These are phyloP conservation scores for Candida dubliniensis DNA, from an alignment of 1,139 yeast species.

Conservation along the genomic window DNA sequence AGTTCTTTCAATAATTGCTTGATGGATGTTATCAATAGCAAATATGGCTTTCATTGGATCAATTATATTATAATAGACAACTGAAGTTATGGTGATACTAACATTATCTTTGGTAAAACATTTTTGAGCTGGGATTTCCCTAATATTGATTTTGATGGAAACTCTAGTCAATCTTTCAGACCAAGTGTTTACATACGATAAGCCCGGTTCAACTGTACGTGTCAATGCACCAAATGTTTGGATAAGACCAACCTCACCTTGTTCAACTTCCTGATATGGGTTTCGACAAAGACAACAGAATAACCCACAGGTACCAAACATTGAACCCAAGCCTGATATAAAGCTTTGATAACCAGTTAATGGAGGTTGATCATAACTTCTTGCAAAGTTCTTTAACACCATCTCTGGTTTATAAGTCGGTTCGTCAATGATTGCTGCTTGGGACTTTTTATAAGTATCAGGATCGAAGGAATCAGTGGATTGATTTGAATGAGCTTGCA, in stretches of 20 bases:
- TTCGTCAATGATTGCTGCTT: conserved; percentile 19
- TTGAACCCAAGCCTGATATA: conserved; percentile 44
- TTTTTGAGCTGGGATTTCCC: conserved; percentile 66
- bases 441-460: conserved; percentile 14
- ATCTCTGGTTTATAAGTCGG: conserved; percentile 31
- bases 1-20: conserved; percentile 68
- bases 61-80: conserved; percentile 64
- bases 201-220: conserved; percentile 70
- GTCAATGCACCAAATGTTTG: conserved; percentile 70
- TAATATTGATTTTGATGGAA: conserved; percentile 58
- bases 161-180: conserved; percentile 57
- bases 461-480: conserved; percentile 18
- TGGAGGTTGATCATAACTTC: conserved; percentile 36
- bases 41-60: conserved; percentile 71
- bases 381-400: conserved; percentile 38
- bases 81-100: conserved; percentile 60
- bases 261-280: conserved; percentile 62
- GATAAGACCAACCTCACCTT: conserved; percentile 71
- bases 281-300: conserved; percentile 62
- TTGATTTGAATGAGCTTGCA: conserved; percentile 12
- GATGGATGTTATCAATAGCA: conserved; percentile 55
- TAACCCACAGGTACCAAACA: conserved; percentile 57
- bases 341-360: conserved; percentile 39
- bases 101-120: conserved; percentile 76
- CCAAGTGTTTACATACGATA: conserved; percentile 63